These are phyloP conservation scores for Brassica balearica DNA, from an alignment of 441 rosid genomes.

Conservation along the genomic window DNA sequence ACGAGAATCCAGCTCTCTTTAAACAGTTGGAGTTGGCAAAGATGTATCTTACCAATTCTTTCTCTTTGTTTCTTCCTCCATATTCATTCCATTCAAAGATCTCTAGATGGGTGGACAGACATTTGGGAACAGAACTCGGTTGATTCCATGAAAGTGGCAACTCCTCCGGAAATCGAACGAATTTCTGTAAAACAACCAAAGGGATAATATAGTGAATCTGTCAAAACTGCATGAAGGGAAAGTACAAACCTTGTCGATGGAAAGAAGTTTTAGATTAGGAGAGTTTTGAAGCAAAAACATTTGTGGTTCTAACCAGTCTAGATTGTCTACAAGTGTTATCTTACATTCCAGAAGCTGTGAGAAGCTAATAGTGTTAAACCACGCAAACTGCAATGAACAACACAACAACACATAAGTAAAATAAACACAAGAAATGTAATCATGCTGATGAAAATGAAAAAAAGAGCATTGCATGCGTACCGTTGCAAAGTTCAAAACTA, in stretches of 20 bases:
- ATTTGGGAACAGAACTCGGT: not conserved
- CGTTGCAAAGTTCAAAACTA: constrained; percentile 1
- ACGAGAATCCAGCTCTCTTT: not conserved
- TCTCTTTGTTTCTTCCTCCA: not conserved
- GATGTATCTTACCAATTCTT: not conserved
- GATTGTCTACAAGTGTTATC: not conserved
- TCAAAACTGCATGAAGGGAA: not conserved
- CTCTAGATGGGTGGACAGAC: not conserved
- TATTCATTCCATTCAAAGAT: constrained; percentile 2
- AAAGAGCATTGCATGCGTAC: not conserved
- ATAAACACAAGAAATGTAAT: not conserved
- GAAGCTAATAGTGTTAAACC: not conserved
- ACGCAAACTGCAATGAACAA: not conserved
- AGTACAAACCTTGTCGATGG: not conserved
- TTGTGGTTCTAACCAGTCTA: not conserved
- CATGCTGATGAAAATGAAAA: no score
- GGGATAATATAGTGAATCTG: not conserved
- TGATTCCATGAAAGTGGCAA: not conserved
- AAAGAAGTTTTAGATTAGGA: constrained; percentile 4
- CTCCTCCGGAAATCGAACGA: not conserved
- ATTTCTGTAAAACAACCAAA: not conserved
- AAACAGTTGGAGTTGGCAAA: not conserved
- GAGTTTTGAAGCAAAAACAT: not conserved
- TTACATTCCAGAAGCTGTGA: not conserved
- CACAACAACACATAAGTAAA: not conserved